Evolutionary conservation across 2,329 filamentous ascomycete genomes (phyloP), one percentile per base, ranked within the genome.

Genomic region (Aspergillus sp.): DNA sequence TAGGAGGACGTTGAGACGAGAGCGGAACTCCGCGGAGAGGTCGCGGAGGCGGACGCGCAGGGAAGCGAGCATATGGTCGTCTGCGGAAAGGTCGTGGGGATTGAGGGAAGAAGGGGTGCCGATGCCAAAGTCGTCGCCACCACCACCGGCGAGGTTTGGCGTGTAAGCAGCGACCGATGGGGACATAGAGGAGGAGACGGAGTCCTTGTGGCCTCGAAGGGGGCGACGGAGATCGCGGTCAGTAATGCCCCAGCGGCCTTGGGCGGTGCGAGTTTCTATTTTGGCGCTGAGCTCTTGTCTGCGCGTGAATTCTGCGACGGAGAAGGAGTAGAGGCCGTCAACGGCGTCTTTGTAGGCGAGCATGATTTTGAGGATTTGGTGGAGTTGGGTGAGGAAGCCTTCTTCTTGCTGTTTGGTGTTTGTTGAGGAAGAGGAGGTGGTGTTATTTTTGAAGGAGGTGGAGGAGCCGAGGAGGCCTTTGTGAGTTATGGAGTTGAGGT

Each of bases 351-450:
- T 91, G 77, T 97, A 99, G 41, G 86, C 85, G 41, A 99, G 88
- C 93, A 99, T 99, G 60, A 90, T 88, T 70, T 95, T 93, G 51
- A 99, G 83, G 23, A 99, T 88, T 71, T 97, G 92, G 74, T 96
- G 91, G 1, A 99, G 85, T 76, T 99, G 95, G 49, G 88, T 85
- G 65, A 96, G 91, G 78, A 98, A 98, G 62, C 88, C 87, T 64
- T 92, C 89, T 68, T 92, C 90, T 54, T 6, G 32, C 2, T 13
- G 32, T 36, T 36, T 36, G 10, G 32, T 84, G 60, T 81, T 83
- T 53, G 77, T 77, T 63, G 61, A 36, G 32, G 32, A 36, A 11
- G 71, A 71, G 50, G 69, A 74, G 58, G 68, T 73, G 57, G 68
- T 73, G 57, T 51, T 67, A 19, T 63, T 68, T 39, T 68, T 73